Evolutionary conservation across 2,329 filamentous ascomycete species (phyloP).

Genomic region (Cladosporium sphaerospermum): DNA sequence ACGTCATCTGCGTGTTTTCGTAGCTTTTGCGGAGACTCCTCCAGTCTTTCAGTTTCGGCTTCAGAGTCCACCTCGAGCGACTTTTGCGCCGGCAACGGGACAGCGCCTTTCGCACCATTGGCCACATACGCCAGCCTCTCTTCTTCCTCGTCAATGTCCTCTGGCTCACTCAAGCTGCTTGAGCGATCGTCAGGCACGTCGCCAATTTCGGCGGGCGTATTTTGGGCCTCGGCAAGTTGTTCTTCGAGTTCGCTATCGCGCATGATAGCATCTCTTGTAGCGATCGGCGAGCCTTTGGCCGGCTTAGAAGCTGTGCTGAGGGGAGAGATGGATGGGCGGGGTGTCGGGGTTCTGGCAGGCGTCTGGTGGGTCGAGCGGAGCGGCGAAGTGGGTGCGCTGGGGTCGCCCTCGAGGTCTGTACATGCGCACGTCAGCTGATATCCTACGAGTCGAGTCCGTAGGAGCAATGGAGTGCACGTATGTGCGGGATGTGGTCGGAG

Average conservation of each 20-base stretch:
- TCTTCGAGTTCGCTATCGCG: slow-evolving; percentile 1
- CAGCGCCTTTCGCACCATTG: slow-evolving; percentile 1
- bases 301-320: slow-evolving; percentile 26
- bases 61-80: slow-evolving; percentile 60
- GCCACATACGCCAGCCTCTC: slow-evolving; percentile 7
- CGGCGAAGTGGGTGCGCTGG: slow-evolving; percentile 1
- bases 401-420: slow-evolving; percentile 13
- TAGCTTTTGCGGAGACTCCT: slow-evolving; percentile 51
- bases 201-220: slow-evolving; percentile 17
- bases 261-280: slow-evolving; percentile 15
- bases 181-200: slow-evolving; percentile 50
- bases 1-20: slow-evolving; percentile 37
- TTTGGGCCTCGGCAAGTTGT: slow-evolving; percentile 1
- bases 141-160: slow-evolving; percentile 56
- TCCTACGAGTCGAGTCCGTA: not conserved
- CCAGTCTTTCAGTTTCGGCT: slow-evolving; percentile 89
- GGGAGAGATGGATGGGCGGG: slow-evolving; percentile 30
- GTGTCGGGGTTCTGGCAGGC: slow-evolving; percentile 16
- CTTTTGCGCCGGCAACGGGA: slow-evolving; percentile 17
- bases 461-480: not conserved
- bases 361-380: slow-evolving; percentile 8
- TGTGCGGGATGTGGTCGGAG: not conserved
- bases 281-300: slow-evolving; percentile 23
- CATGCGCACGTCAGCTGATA: slow-evolving; percentile 1
- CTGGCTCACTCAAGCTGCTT: slow-evolving; percentile 88